Conservation (phyloP, 176 grass and related monocot species). For the Triticum dicoccoides region DNA sequence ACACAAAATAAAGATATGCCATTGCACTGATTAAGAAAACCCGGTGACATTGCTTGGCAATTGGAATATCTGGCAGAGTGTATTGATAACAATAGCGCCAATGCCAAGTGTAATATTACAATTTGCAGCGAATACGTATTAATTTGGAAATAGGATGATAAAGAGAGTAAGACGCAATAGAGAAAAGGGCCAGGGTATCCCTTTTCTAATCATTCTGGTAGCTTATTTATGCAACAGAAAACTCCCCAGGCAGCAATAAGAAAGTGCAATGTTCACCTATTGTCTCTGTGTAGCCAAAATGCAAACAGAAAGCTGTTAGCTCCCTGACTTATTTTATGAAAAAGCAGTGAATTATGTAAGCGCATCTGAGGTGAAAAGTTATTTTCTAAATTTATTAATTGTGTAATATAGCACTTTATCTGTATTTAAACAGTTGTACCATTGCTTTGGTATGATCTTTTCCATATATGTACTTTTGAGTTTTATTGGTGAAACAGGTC, state of each 20-base stretch:
- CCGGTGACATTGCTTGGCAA: not conserved
- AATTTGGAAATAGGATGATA: constrained; percentile 9
- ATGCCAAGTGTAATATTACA: not conserved
- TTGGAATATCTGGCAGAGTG: not conserved
- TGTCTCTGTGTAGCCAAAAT: constrained; percentile 18
- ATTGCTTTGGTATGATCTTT: constrained; percentile 11
- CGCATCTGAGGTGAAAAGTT: not conserved
- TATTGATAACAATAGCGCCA: not conserved
- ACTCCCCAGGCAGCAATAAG: not conserved
- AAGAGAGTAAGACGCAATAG: not conserved
- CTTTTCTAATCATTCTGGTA: not conserved
- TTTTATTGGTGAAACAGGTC: not conserved
- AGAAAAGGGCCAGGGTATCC: not conserved
- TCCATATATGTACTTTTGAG: not conserved
- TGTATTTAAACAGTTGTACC: not conserved
- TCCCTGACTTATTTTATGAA: not conserved
- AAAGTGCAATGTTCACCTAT: not conserved
- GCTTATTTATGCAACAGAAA: constrained; percentile 13
- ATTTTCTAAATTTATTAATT: constrained; percentile 12
- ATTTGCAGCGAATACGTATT: not conserved
- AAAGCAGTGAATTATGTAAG: not conserved
- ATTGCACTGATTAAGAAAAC: not conserved
- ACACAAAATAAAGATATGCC: not conserved
- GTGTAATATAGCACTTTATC: not conserved
- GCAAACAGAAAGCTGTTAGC: not conserved